These are phyloP conservation scores for Halophytophthora batemanensis DNA, from an alignment of 352 stramenopile species.

Conservation along the genomic window DNA sequence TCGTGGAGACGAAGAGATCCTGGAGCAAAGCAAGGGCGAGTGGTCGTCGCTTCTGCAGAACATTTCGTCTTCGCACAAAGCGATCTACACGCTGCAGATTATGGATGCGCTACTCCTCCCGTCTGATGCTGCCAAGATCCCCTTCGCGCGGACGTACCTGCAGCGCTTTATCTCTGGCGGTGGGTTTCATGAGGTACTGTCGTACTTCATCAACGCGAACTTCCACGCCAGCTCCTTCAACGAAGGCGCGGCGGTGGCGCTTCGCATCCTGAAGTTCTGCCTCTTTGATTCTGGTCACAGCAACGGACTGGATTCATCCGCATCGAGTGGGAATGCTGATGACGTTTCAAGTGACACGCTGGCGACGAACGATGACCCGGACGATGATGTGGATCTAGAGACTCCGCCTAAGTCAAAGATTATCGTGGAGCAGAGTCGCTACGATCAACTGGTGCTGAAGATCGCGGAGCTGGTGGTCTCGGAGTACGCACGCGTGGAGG, in stretches of 20 bases:
- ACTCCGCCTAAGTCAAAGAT: constrained; percentile 37
- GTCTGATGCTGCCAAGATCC: constrained; percentile 51
- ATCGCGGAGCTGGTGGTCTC: constrained; percentile 79
- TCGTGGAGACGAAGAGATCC: constrained; percentile 1
- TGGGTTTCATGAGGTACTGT: constrained; percentile 79
- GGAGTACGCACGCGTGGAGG: constrained; percentile 47
- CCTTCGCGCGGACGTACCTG: constrained; percentile 66
- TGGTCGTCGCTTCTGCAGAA: constrained; percentile 70
- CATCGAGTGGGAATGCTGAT: constrained; percentile 20
- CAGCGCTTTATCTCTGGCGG: constrained; percentile 68
- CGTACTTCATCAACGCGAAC: constrained; percentile 76
- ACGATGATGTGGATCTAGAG: constrained; percentile 7
- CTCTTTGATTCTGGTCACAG: constrained; percentile 69
- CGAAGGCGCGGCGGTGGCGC: constrained; percentile 76
- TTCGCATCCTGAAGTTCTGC: constrained; percentile 84
- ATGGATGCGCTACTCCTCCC: constrained; percentile 81
- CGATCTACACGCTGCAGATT: constrained; percentile 87
- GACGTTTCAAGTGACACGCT: constrained; percentile 20
- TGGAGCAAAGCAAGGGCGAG: constrained; percentile 30
- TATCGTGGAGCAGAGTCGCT: constrained; percentile 53
- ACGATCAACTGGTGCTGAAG: constrained; percentile 71
- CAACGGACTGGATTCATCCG: constrained; percentile 39
- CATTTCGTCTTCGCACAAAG: constrained; percentile 74
- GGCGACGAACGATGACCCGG: constrained; percentile 1
- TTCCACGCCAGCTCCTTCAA: constrained; percentile 76